These are phyloP conservation scores for Penicillium crustosum DNA, from an alignment of 2,329 filamentous ascomycete species.

Conservation along the genomic window DNA sequence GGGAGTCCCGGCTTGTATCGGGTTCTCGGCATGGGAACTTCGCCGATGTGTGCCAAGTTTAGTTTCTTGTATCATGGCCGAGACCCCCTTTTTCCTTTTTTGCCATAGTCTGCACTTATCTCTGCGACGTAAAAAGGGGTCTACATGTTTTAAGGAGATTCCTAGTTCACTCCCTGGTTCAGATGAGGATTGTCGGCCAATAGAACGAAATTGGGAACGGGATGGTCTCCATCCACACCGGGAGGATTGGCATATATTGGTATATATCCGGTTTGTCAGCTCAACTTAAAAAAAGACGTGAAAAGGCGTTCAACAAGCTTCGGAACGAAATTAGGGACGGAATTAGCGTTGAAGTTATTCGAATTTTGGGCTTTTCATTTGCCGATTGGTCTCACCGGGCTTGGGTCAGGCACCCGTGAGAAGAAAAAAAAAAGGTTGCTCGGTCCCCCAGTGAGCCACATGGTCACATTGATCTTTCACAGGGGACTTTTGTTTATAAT, in stretches of 20 bases:
- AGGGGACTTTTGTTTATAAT: neutral
- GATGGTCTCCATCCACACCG: constrained; percentile 2
- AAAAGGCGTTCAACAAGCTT: constrained; percentile 15
- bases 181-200: neutral
- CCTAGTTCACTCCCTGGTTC: neutral
- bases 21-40: constrained; percentile 12
- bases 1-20: constrained; percentile 14
- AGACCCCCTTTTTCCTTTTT: neutral
- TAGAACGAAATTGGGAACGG: neutral
- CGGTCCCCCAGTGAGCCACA: neutral
- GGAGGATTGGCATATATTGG: neutral
- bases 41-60: neutral
- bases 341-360: neutral
- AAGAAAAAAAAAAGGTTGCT: neutral
- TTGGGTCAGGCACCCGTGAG: neutral
- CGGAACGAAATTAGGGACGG: neutral
- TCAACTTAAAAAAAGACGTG: neutral
- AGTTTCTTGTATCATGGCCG: neutral
- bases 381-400: constrained; percentile 1
- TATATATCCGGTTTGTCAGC: constrained; percentile 1
- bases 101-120: neutral
- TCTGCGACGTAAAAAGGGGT: neutral
- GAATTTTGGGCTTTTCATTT: neutral
- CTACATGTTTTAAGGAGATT: neutral
- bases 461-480: neutral